These are phyloP conservation scores for Paecilomyces dactylethromorphus DNA, from an alignment of 2,329 filamentous ascomycete species.

Conservation along the genomic window DNA sequence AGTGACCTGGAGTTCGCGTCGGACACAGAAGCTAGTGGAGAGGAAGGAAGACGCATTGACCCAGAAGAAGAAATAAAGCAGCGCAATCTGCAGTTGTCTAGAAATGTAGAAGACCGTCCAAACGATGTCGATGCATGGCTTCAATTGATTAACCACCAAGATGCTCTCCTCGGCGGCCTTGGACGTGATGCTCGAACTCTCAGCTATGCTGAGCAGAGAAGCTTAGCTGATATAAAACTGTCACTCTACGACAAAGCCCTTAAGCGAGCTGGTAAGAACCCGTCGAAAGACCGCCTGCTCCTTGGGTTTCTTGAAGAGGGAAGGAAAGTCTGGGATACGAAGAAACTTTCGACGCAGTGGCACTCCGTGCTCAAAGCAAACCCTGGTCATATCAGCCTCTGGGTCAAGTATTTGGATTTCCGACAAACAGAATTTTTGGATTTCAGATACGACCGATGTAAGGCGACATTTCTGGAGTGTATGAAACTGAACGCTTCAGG, in stretches of 20 bases:
- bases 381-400: constrained; percentile 56
- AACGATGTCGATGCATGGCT: constrained; percentile 68
- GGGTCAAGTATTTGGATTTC: constrained; percentile 68
- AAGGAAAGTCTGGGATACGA: constrained; percentile 63
- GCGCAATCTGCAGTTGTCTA: constrained; percentile 51
- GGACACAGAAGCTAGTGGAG: constrained; percentile 38
- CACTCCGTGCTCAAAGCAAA: constrained; percentile 51
- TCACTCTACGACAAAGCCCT: constrained; percentile 75
- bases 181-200: constrained; percentile 27
- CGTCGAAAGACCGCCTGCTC: constrained; percentile 55
- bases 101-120: constrained; percentile 59
- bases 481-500: constrained; percentile 35
- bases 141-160: constrained; percentile 71
- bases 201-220: constrained; percentile 57
- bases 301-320: constrained; percentile 69
- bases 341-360: constrained; percentile 60
- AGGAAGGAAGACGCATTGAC: constrained; percentile 29
- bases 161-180: constrained; percentile 52
- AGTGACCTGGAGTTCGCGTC: constrained; percentile 46
- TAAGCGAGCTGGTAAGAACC: constrained; percentile 42
- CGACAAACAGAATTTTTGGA: constrained; percentile 59
- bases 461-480: constrained; percentile 53
- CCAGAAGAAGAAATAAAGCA: constrained; percentile 39
- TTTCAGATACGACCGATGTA: constrained; percentile 64
- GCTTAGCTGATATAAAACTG: constrained; percentile 72